A percentile compares a stretch with the other conserved stretches of the same genome.
Conservation (phyloP, 306 rosid species). For the Potentilla sterilis region DNA sequence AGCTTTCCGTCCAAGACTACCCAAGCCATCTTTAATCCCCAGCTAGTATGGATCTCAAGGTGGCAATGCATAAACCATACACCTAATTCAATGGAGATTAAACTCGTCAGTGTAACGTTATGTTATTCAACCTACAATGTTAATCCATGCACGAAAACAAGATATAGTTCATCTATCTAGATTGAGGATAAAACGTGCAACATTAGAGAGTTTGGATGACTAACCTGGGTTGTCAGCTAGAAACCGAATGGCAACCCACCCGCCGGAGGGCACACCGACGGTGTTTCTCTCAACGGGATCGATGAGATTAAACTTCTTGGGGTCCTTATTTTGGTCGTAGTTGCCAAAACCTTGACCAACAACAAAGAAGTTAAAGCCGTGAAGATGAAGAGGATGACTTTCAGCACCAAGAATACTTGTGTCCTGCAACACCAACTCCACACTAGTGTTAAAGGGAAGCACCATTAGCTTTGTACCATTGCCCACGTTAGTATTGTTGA, state of each 20-base stretch:
- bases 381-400: constrained; percentile 68
- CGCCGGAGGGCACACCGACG: constrained; percentile 59
- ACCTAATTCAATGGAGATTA: constrained; percentile 20
- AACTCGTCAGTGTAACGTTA: not conserved
- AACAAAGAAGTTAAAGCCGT: constrained; percentile 67
- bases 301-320: constrained; percentile 45
- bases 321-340: constrained; percentile 48
- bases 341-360: constrained; percentile 74
- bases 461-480: constrained; percentile 59
- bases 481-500: constrained; percentile 54
- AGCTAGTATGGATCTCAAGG: constrained; percentile 53
- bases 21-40: constrained; percentile 66
- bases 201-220: not conserved
- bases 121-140: not conserved
- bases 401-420: constrained; percentile 60
- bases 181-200: not conserved
- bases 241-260: constrained; percentile 65
- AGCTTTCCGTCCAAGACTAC: constrained; percentile 48
- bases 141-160: not conserved
- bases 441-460: constrained; percentile 57
- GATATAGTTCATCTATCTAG: not conserved
- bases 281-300: constrained; percentile 65
- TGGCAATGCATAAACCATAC: constrained; percentile 65
- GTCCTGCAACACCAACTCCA: constrained; percentile 54
- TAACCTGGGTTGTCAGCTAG: constrained; percentile 68